Evolutionary conservation across 345 rosid species (phyloP).

Genomic region (Brassica carinata): DNA sequence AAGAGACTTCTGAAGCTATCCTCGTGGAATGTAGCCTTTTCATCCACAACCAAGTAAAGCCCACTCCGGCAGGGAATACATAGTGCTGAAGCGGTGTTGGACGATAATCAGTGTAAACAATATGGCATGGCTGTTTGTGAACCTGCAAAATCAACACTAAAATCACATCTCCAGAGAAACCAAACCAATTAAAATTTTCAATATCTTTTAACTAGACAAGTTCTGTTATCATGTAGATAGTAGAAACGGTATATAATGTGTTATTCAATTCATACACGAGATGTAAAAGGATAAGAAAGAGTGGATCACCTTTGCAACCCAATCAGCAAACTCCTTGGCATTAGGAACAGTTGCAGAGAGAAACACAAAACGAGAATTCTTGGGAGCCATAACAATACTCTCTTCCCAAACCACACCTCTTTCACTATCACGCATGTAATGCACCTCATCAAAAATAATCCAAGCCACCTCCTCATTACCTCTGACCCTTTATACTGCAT

Average conservation of each 20-base stretch:
- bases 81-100: slow-evolving; percentile 99
- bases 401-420: slow-evolving; percentile 99
- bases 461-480: slow-evolving; percentile 94
- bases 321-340: slow-evolving; percentile 98
- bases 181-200: neutral
- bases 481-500: slow-evolving; percentile 99
- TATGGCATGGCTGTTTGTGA: slow-evolving; percentile 94
- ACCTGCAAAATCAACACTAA: slow-evolving; percentile 55
- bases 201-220: neutral
- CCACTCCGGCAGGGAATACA: slow-evolving; percentile 93
- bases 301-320: slow-evolving; percentile 90
- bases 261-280: neutral
- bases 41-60: slow-evolving; percentile 90
- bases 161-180: slow-evolving; percentile 16
- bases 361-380: slow-evolving; percentile 88
- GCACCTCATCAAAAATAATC: slow-evolving; percentile 97
- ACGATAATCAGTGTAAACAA: slow-evolving; percentile 97
- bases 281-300: neutral
- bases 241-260: neutral
- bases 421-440: slow-evolving; percentile 98
- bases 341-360: slow-evolving; percentile 98
- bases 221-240: neutral
- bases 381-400: slow-evolving; percentile 99
- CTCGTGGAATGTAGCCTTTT: slow-evolving; percentile 88
- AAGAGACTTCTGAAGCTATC: slow-evolving; percentile 92